Evolutionary conservation across 2,329 filamentous ascomycete species (phyloP).

Genomic region (Drechslerella coelobrocha): DNA sequence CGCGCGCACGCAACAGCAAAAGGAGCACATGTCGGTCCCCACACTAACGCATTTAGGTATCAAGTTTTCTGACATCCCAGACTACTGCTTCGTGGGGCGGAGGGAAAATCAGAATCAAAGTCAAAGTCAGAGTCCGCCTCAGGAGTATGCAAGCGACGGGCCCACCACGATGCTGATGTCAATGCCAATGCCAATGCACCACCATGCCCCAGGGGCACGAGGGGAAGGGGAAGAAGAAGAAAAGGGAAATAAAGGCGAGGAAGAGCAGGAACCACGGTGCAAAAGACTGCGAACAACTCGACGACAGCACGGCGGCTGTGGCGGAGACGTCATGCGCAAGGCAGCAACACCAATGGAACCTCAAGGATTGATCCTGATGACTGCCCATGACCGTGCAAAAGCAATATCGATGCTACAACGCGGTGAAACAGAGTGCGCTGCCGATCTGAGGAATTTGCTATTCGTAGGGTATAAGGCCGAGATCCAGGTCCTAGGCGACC

Average conservation of each 20-base stretch:
- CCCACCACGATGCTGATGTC: too few species aligned
- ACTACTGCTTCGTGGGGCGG: slow-evolving; percentile 22
- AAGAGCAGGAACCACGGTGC: slow-evolving; percentile 12
- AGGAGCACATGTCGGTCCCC: slow-evolving; percentile 37
- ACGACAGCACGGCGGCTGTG: background rate
- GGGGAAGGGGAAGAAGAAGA: slow-evolving; percentile 4
- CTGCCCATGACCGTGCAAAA: slow-evolving; percentile 37
- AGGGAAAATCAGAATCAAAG: background rate
- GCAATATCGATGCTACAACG: slow-evolving; percentile 43
- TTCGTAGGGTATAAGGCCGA: slow-evolving; percentile 49
- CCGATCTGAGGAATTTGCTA: slow-evolving; percentile 36
- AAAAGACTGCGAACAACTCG: slow-evolving; percentile 22
- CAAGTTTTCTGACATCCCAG: slow-evolving; percentile 39
- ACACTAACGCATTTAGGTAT: slow-evolving; percentile 29
- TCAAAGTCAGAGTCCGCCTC: background rate
- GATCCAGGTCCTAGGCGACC: slow-evolving; percentile 46
- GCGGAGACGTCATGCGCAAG: background rate
- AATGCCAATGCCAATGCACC: too few species aligned
- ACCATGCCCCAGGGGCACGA: too few species aligned
- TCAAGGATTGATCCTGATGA: slow-evolving; percentile 37
- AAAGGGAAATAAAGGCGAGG: slow-evolving; percentile 17
- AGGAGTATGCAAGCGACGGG: background rate
- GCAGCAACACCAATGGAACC: slow-evolving; percentile 2
- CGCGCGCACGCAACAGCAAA: slow-evolving; percentile 4
- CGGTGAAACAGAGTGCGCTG: slow-evolving; percentile 15